A percentile compares a stretch with the other conserved stretches of the same genome.
phyloP scores from a whole-genome alignment of 1,139 yeast genomes.

The Candida pseudoviswanathii region DNA sequence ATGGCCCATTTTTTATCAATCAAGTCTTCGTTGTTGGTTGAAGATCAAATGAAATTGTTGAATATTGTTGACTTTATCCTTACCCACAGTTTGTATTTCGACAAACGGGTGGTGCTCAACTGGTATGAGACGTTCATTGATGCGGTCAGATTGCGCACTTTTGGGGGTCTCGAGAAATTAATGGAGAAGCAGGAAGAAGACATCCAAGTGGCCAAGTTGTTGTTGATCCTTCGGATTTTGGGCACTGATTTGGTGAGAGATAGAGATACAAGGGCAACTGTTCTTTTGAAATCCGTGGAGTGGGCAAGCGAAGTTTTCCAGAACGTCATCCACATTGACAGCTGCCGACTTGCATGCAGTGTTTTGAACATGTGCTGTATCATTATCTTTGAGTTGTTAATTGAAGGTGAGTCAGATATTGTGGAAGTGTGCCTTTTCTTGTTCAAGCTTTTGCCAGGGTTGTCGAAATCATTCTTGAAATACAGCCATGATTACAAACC shows the following conservation, averaged over 20 bases:
- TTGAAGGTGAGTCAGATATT: slow-evolving; percentile 23
- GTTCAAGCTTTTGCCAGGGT: slow-evolving; percentile 53
- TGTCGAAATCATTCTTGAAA: slow-evolving; percentile 53
- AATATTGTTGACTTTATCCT: slow-evolving; percentile 60
- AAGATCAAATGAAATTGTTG: slow-evolving; percentile 61
- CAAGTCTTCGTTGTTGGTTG: slow-evolving; percentile 48
- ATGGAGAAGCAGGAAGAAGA: slow-evolving; percentile 44
- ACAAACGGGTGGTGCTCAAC: slow-evolving; percentile 39
- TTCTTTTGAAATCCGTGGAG: slow-evolving; percentile 54
- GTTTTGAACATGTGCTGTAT: slow-evolving; percentile 53
- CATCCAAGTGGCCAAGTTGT: slow-evolving; percentile 56
- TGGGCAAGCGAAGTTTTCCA: slow-evolving; percentile 66
- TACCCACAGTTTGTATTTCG: slow-evolving; percentile 41
- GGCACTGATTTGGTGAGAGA: slow-evolving; percentile 46
- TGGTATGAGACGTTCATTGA: slow-evolving; percentile 48
- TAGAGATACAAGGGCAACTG: slow-evolving; percentile 40
- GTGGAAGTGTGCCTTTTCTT: slow-evolving; percentile 46
- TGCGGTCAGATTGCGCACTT: slow-evolving; percentile 56
- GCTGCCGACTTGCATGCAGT: slow-evolving; percentile 63
- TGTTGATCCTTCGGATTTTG: slow-evolving; percentile 61
- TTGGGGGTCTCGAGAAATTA: slow-evolving; percentile 45
- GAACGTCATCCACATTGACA: slow-evolving; percentile 56
- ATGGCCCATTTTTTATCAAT: slow-evolving; percentile 51
- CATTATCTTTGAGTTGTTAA: slow-evolving; percentile 31
- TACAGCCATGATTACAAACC: slow-evolving; percentile 56